Evolutionary conservation across 2,329 filamentous ascomycete species (phyloP).

Genomic region (Fusarium caatingaense): DNA sequence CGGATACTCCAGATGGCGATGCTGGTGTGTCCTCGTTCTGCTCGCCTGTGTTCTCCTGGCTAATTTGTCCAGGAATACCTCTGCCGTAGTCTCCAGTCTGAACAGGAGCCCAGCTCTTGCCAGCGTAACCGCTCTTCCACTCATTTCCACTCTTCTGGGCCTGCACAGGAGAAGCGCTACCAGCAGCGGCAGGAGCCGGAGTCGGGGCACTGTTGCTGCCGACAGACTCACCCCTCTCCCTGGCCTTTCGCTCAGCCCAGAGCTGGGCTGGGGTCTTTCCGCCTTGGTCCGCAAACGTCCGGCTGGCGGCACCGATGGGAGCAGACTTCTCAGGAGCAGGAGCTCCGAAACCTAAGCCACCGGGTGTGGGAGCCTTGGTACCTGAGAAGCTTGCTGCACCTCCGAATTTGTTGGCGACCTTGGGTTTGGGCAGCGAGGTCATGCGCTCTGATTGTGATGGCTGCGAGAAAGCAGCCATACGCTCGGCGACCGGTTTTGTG

Average conservation of each 20-base stretch:
- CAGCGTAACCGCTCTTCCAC: slow-evolving; percentile 92
- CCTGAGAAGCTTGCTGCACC: slow-evolving; percentile 79
- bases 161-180: slow-evolving; percentile 64
- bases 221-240: slow-evolving; percentile 68
- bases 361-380: slow-evolving; percentile 88
- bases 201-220: slow-evolving; percentile 50
- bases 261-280: slow-evolving; percentile 97
- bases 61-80: slow-evolving; percentile 61
- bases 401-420: slow-evolving; percentile 90
- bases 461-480: slow-evolving; percentile 77
- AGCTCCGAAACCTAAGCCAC: slow-evolving; percentile 72
- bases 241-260: slow-evolving; percentile 97
- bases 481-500: slow-evolving; percentile 76
- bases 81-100: slow-evolving; percentile 75
- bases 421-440: slow-evolving; percentile 91
- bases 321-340: slow-evolving; percentile 64
- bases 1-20: slow-evolving; percentile 72
- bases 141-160: slow-evolving; percentile 79
- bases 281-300: slow-evolving; percentile 92
- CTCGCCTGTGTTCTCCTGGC: slow-evolving; percentile 73
- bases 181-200: slow-evolving; percentile 50
- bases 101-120: slow-evolving; percentile 90
- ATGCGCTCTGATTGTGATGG: slow-evolving; percentile 77
- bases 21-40: slow-evolving; percentile 63
- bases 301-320: slow-evolving; percentile 83